Base-by-base conservation (phyloP, 305 asterid species). In the Fraxinus velutina region DNA sequence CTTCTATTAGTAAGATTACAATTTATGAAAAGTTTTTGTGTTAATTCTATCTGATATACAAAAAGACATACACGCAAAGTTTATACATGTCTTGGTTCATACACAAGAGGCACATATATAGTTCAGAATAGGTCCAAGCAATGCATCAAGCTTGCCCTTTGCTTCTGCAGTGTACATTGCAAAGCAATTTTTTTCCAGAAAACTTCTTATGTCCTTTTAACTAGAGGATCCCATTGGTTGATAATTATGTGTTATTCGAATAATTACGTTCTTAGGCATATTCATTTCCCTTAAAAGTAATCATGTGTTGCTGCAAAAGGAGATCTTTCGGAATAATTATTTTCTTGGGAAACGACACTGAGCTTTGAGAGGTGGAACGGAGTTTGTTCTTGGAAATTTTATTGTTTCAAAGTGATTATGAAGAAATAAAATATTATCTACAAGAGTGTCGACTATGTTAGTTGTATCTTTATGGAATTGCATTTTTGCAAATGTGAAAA, bases 401-500 rank as follows among this genome's bases (percentile, higher is more conserved):
- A 3, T 36, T 57, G 10, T 4, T 29, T 19, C 19, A 27, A 47
- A 37, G 21, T 21, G 81, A 52, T 24, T 52, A 12, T 33, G 50
- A 62, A 75, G 84, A 78, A 39, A 42, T 76, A 71, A 60, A 55
- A 39, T 13, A 68, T 22, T 62, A 22, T 62, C 72, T 62, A 22
- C 72, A 8, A 62, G 72, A 62, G 32, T 22, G 72, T 8, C 33
- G 6, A 62, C 71, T 19, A 60, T 75, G 76, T 9, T 17, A 66
- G 55, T 73, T 80, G 52, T 60, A 47, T 2, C 68, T 79, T 62
- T 83, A 36, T 37, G 75, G 44, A 47, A 82, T 24, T 33, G 62
- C 68, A 78, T 13, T 81, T 68, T 75, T 34, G 82, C 68, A 24
- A 24, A 9, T 42, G 76, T 7, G 82, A 13, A 30, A 80, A 50